Evolutionary conservation across 345 rosid genomes (phyloP).

Genomic region (Rhizophora apiculata): DNA sequence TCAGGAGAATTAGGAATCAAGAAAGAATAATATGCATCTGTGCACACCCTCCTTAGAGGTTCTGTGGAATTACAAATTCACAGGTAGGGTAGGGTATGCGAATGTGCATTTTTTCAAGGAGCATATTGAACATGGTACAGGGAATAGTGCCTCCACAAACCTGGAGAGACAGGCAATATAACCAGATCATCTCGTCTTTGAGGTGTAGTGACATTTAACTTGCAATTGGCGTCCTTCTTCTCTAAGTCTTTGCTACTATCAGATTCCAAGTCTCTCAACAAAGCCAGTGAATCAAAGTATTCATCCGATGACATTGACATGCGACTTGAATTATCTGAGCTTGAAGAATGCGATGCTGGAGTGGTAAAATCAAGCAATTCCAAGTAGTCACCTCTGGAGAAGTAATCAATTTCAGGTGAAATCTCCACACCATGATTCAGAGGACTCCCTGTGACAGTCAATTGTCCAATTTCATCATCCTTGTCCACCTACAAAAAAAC

Average conservation of each 20-base stretch:
- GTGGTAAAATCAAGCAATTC: constrained; percentile 44
- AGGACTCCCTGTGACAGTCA: constrained; percentile 21
- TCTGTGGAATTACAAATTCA: too few species aligned
- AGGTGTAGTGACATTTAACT: constrained; percentile 23
- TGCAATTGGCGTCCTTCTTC: constrained; percentile 18
- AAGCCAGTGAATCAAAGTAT: constrained; percentile 40
- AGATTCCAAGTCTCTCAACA: constrained; percentile 39
- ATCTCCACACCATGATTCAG: constrained; percentile 23
- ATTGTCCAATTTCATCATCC: constrained; percentile 15
- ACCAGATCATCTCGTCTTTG: constrained; percentile 24
- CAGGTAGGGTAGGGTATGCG: too few species aligned
- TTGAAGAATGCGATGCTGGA: constrained; percentile 39
- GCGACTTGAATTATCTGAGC: constrained; percentile 55
- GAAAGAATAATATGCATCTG: background rate
- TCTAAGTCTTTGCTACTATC: constrained; percentile 6
- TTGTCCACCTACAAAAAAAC: constrained; percentile 24
- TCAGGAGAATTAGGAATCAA: background rate
- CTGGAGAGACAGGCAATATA: constrained; percentile 32
- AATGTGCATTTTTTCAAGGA: background rate
- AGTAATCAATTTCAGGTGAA: constrained; percentile 17
- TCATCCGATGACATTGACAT: constrained; percentile 44
- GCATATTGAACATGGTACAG: background rate
- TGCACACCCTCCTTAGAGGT: too few species aligned
- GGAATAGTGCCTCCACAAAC: constrained; percentile 12
- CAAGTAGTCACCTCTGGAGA: constrained; percentile 35